These are phyloP conservation scores for Paratinospora sagittata DNA, from an alignment of 164 flowering plant species.

Conservation along the genomic window DNA sequence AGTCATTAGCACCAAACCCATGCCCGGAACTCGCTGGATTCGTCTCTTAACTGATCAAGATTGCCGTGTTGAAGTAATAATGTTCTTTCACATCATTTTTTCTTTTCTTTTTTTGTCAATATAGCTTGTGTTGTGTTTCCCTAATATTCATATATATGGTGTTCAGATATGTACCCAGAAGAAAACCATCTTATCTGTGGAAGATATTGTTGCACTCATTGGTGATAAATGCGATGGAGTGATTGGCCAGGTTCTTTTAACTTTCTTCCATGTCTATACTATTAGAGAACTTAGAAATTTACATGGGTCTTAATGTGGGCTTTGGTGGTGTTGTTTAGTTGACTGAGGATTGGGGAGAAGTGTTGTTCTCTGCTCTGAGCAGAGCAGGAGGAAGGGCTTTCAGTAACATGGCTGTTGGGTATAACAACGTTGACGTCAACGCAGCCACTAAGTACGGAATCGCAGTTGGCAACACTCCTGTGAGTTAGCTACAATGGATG, in stretches of 20 bases:
- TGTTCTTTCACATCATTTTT: background rate
- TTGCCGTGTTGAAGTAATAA: conserved; percentile 77
- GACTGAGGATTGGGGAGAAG: conserved; percentile 98
- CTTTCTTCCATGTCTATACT: conserved; percentile 1
- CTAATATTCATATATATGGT: too few relatives aligned
- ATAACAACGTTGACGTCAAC: conserved; percentile 88
- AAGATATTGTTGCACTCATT: conserved; percentile 77
- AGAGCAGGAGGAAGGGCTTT: conserved; percentile 93
- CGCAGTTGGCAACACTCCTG: conserved; percentile 96
- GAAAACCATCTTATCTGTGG: conserved; percentile 91
- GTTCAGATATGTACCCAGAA: conserved; percentile 75
- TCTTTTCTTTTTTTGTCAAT: too few relatives aligned
- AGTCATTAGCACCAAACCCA: conserved; percentile 87
- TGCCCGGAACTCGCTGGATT: conserved; percentile 99
- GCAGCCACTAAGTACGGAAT: conserved; percentile 84
- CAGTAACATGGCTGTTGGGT: conserved; percentile 97
- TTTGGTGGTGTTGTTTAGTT: conserved; percentile 32
- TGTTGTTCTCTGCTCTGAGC: conserved; percentile 76
- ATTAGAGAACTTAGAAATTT: background rate
- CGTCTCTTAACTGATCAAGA: conserved; percentile 76
- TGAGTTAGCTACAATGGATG: conserved; percentile 27
- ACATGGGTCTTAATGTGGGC: background rate
- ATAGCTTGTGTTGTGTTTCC: background rate
- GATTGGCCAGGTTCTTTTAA: conserved; percentile 69
- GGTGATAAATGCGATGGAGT: conserved; percentile 93